phyloP scores from a whole-genome alignment of 345 rosid species.

The Limnanthes douglasii region DNA sequence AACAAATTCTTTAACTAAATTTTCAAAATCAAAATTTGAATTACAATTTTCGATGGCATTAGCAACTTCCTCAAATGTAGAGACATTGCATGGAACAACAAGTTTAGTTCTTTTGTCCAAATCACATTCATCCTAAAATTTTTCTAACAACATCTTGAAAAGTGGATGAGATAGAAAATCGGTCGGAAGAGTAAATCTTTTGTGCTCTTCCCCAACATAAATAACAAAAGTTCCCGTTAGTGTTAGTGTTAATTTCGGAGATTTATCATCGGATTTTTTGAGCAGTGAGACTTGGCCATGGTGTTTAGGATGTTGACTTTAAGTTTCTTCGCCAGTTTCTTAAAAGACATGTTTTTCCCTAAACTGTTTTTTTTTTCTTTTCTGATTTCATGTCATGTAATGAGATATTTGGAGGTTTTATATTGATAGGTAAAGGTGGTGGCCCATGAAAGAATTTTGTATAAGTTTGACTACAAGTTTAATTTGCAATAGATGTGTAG shows the following conservation, averaged over 20 bases:
- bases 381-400: no score
- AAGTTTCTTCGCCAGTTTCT: no score
- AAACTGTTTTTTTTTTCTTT: no score
- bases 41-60: slow-evolving; percentile 51
- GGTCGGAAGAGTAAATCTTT: slow-evolving; percentile 61
- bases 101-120: slow-evolving; percentile 34
- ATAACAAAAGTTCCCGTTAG: slow-evolving; percentile 68
- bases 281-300: no score
- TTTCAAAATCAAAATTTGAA: slow-evolving; percentile 57
- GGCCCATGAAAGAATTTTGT: no score
- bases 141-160: slow-evolving; percentile 72
- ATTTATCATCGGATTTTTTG: slow-evolving; percentile 14
- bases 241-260: slow-evolving; percentile 16
- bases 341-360: no score
- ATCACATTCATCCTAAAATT: slow-evolving; percentile 51
- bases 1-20: slow-evolving; percentile 58
- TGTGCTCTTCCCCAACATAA: slow-evolving; percentile 63
- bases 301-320: no score
- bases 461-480: no score
- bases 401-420: no score
- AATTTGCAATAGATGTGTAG: no score
- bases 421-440: no score
- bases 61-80: slow-evolving; percentile 54
- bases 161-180: slow-evolving; percentile 63
- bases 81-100: slow-evolving; percentile 64